phyloP scores from a whole-genome alignment of 1,139 yeast genomes.

The Nadsonia starkeyi-henricii region DNA sequence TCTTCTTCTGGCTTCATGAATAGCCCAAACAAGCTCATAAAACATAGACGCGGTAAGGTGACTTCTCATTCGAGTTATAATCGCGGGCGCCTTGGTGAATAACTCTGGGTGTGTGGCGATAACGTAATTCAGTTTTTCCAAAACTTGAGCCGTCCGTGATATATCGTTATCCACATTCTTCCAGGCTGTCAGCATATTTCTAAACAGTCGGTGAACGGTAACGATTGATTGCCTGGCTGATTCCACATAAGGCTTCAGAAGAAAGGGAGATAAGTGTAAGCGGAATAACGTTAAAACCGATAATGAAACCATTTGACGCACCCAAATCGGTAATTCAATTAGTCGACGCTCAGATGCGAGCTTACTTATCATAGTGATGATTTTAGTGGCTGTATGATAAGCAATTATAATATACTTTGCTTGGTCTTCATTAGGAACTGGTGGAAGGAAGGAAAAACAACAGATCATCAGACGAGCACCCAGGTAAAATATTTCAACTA shows the following conservation, averaged over 20 bases:
- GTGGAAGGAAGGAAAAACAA: conserved; percentile 83
- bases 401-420: conserved; percentile 74
- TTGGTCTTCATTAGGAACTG: conserved; percentile 80
- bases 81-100: conserved; percentile 52
- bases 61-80: conserved; percentile 78
- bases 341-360: conserved; percentile 53
- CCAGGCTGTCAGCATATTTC: conserved; percentile 89
- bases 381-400: conserved; percentile 66
- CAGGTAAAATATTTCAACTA: conserved; percentile 67
- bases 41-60: conserved; percentile 85
- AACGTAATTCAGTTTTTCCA: conserved; percentile 80
- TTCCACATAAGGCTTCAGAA: conserved; percentile 66
- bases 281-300: conserved; percentile 72
- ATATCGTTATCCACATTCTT: conserved; percentile 81
- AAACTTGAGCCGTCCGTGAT: conserved; percentile 82
- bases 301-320: conserved; percentile 72
- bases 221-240: conserved; percentile 89
- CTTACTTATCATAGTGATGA: conserved; percentile 64
- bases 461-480: conserved; percentile 74
- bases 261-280: conserved; percentile 64
- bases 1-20: conserved; percentile 83
- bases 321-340: conserved; percentile 75
- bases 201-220: conserved; percentile 73
- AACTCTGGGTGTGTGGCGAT: conserved; percentile 79
- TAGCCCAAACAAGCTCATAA: conserved; percentile 88